Conservation (phyloP, 148 eudicot species). For the Selenicereus undatus region DNA sequence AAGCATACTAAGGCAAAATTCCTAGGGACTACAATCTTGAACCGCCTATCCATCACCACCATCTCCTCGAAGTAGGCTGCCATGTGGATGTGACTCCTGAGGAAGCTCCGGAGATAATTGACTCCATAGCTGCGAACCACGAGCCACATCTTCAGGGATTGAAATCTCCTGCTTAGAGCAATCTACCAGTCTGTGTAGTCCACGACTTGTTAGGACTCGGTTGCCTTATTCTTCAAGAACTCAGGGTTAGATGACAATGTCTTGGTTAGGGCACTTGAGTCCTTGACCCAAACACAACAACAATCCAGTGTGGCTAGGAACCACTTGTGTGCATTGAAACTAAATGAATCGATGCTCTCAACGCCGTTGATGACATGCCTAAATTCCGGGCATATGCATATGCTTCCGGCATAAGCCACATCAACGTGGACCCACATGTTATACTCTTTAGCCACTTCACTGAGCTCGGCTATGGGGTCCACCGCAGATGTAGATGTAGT, state of each 20-base stretch:
- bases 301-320: slow-evolving; percentile 26
- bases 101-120: not conserved
- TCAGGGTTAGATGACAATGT: slow-evolving; percentile 7
- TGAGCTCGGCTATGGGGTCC: slow-evolving; percentile 33
- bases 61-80: slow-evolving; percentile 11
- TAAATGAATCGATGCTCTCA: slow-evolving; percentile 32
- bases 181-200: slow-evolving; percentile 51
- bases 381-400: slow-evolving; percentile 41
- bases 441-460: slow-evolving; percentile 26
- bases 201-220: slow-evolving; percentile 29
- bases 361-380: slow-evolving; percentile 34
- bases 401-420: slow-evolving; percentile 42
- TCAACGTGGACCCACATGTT: slow-evolving; percentile 44
- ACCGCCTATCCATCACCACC: not conserved
- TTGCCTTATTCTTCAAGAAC: slow-evolving; percentile 24
- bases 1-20: slow-evolving; percentile 21
- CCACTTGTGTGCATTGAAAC: slow-evolving; percentile 50
- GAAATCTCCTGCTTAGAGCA: slow-evolving; percentile 32
- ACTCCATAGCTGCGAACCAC: not conserved
- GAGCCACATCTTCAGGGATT: slow-evolving; percentile 25
- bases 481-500: slow-evolving; percentile 45
- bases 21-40: not conserved
- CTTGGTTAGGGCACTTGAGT: not conserved
- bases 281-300: slow-evolving; percentile 12
- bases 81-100: slow-evolving; percentile 13